These are phyloP conservation scores for Trichoderma orchidacearum DNA, from an alignment of 495 filamentous ascomycete species.

Conservation along the genomic window DNA sequence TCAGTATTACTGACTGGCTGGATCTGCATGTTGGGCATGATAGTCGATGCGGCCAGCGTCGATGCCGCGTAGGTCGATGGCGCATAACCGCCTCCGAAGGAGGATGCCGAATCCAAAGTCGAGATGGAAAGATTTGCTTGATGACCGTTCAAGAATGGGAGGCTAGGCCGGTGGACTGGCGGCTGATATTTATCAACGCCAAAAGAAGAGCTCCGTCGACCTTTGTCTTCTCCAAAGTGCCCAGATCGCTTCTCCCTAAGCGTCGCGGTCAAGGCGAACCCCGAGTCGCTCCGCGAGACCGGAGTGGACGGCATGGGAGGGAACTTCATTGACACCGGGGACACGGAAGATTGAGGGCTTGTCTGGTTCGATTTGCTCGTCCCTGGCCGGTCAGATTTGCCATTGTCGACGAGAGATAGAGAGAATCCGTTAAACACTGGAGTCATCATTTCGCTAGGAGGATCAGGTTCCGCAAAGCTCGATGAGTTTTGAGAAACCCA, in stretches of 20 bases:
- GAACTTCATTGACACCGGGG: slow-evolving; percentile 70
- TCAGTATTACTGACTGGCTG: slow-evolving; percentile 81
- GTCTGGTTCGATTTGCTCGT: slow-evolving; percentile 65
- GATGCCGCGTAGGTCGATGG: slow-evolving; percentile 94
- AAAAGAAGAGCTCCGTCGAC: slow-evolving; percentile 82
- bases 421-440: slow-evolving; percentile 84
- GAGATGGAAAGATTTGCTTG: slow-evolving; percentile 72
- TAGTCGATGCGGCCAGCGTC: slow-evolving; percentile 92
- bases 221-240: slow-evolving; percentile 66
- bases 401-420: slow-evolving; percentile 54
- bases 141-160: slow-evolving; percentile 70
- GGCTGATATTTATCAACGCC: slow-evolving; percentile 53
- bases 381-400: slow-evolving; percentile 57
- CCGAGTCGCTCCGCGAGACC: slow-evolving; percentile 79
- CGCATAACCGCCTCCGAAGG: slow-evolving; percentile 62
- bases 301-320: slow-evolving; percentile 60
- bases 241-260: slow-evolving; percentile 89
- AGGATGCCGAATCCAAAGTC: slow-evolving; percentile 60
- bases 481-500: slow-evolving; percentile 81
- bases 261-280: slow-evolving; percentile 69
- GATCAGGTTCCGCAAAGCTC: slow-evolving; percentile 60
- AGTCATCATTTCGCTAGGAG: slow-evolving; percentile 24
- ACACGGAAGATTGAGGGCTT: slow-evolving; percentile 75
- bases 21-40: slow-evolving; percentile 81
- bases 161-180: slow-evolving; percentile 53